Percentiles rank a stretch among this genome's conserved stretches.
These are phyloP conservation scores for Fagopyrum esculentum DNA, from an alignment of 148 eudicot genomes.

Conservation along the genomic window DNA sequence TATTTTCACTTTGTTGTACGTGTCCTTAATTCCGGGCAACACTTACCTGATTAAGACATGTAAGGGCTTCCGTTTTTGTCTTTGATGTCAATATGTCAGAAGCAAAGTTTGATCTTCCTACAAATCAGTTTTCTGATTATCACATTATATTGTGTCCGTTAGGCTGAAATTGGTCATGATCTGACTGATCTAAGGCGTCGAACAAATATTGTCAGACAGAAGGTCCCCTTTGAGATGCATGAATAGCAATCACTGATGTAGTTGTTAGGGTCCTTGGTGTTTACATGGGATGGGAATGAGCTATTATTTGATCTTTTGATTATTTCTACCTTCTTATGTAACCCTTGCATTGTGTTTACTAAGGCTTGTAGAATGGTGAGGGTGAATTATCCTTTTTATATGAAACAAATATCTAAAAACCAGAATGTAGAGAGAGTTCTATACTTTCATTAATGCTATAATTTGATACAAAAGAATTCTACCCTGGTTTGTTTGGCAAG, in stretches of 20 bases:
- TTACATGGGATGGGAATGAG: background rate
- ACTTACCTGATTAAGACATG: background rate
- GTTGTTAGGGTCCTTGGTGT: background rate
- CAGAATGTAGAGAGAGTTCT: background rate
- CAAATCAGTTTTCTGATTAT: no score
- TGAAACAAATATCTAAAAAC: background rate
- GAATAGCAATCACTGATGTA: background rate
- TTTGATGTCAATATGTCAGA: background rate
- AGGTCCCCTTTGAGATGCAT: no score
- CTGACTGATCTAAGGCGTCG: background rate
- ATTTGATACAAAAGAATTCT: background rate
- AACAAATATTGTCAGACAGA: no score
- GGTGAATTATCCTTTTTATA: no score
- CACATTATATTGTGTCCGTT: no score
- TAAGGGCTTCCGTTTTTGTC: background rate
- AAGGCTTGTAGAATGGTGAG: background rate
- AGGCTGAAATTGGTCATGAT: background rate
- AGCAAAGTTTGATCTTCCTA: background rate
- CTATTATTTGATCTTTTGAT: no score
- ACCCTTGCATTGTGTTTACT: background rate
- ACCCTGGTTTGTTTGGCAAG: background rate
- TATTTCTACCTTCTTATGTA: background rate
- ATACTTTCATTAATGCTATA: background rate
- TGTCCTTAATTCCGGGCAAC: background rate
- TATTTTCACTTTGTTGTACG: background rate